Conservation (phyloP, 257 asterid species). For the Solanum rostratum region DNA sequence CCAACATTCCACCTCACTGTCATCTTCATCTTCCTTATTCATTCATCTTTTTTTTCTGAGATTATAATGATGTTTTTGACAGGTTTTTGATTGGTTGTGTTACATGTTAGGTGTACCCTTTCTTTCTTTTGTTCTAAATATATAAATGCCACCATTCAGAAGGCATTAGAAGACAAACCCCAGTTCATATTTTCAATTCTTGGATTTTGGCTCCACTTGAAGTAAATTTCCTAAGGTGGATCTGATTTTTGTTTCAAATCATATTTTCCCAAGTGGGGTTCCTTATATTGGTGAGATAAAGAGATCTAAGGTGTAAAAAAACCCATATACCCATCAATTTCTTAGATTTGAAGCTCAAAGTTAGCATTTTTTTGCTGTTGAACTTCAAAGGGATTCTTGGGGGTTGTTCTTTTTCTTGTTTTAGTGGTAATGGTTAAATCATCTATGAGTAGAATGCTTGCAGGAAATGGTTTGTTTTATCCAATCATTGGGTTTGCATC, state of each 20-base stretch:
- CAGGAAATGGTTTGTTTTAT: conserved; percentile 73
- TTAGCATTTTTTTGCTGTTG: conserved; percentile 1
- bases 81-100: not conserved
- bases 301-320: conserved; percentile 18
- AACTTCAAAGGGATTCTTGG: not conserved
- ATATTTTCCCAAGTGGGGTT: conserved; percentile 17
- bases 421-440: conserved; percentile 22
- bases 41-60: not conserved
- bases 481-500: conserved; percentile 86
- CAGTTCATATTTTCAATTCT: conserved; percentile 2
- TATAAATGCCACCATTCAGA: not conserved
- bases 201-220: conserved; percentile 23
- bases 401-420: not conserved
- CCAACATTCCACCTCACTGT: conserved; percentile 46
- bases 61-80: not conserved
- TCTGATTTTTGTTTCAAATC: conserved; percentile 36
- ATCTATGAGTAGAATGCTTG: conserved; percentile 23
- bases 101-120: conserved; percentile 7
- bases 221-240: conserved; percentile 27
- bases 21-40: conserved; percentile 1
- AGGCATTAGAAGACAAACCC: not conserved
- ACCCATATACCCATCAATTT: conserved; percentile 12
- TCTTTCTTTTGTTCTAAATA: not conserved
- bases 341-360: not conserved
- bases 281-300: conserved; percentile 10